These are phyloP conservation scores for Paragyromitra xinjiangensis DNA, from an alignment of 495 filamentous ascomycete genomes.

Conservation along the genomic window DNA sequence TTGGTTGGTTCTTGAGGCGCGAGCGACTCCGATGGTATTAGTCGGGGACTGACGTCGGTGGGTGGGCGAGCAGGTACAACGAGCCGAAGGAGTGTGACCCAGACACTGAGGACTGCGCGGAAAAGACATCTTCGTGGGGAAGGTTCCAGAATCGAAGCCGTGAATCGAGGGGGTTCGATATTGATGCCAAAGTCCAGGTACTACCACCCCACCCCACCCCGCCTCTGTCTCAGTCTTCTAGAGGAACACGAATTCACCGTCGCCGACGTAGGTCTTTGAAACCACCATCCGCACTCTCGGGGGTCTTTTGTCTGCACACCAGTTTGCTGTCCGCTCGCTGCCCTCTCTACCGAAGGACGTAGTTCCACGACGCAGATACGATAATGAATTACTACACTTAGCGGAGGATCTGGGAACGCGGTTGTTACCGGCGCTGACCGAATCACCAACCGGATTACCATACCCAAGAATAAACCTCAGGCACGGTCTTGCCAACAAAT, in stretches of 20 bases:
- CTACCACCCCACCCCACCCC: slow-evolving; percentile 4
- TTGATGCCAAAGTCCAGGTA: slow-evolving; percentile 85
- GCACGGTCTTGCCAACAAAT: slow-evolving; percentile 80
- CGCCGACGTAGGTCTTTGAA: slow-evolving; percentile 82
- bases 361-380: slow-evolving; percentile 72
- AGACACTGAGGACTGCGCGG: slow-evolving; percentile 71
- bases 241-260: slow-evolving; percentile 29
- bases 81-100: slow-evolving; percentile 76
- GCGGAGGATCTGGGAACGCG: slow-evolving; percentile 84
- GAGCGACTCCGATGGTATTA: slow-evolving; percentile 3
- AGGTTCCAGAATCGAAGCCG: slow-evolving; percentile 51
- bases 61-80: slow-evolving; percentile 49
- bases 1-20: slow-evolving; percentile 64
- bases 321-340: slow-evolving; percentile 84
- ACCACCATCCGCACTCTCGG: slow-evolving; percentile 94
- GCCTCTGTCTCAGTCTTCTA: slow-evolving; percentile 1
- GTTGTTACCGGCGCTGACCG: slow-evolving; percentile 87
- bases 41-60: slow-evolving; percentile 38
- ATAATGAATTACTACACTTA: slow-evolving; percentile 86
- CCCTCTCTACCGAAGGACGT: slow-evolving; percentile 36
- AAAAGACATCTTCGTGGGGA: slow-evolving; percentile 55
- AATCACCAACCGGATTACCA: slow-evolving; percentile 83
- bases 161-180: slow-evolving; percentile 81
- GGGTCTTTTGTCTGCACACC: slow-evolving; percentile 87
- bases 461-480: slow-evolving; percentile 95